Evolutionary conservation across 2,329 filamentous ascomycete species (phyloP).

Genomic region (Claviceps capensis): DNA sequence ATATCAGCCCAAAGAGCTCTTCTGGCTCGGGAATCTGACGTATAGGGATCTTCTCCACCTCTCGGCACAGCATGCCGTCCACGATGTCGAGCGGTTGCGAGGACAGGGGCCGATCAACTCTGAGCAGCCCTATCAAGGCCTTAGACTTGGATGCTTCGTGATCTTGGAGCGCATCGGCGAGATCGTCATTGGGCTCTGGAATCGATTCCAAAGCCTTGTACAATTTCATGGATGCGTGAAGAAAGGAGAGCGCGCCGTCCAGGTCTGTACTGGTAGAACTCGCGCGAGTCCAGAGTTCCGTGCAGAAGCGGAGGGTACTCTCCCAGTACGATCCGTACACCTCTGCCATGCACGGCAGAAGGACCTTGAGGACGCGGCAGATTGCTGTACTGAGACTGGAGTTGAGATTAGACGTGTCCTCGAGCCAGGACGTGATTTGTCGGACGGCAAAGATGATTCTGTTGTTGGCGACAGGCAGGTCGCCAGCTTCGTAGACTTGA

Average conservation of each 20-base stretch:
- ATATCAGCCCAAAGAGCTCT: constrained; percentile 62
- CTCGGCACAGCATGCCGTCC: constrained; percentile 58
- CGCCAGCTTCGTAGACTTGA: constrained; percentile 35
- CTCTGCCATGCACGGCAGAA: constrained; percentile 63
- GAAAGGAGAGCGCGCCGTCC: constrained; percentile 42
- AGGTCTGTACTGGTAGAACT: constrained; percentile 21
- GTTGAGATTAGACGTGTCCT: constrained; percentile 31
- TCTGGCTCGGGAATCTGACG: constrained; percentile 48
- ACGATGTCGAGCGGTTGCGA: constrained; percentile 62
- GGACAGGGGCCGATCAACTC: constrained; percentile 28
- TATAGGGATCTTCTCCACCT: constrained; percentile 50
- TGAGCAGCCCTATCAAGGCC: constrained; percentile 51
- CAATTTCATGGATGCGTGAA: constrained; percentile 62
- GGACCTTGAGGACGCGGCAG: constrained; percentile 40
- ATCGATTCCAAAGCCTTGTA: constrained; percentile 49
- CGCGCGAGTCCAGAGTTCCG: constrained; percentile 39
- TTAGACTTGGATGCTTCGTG: constrained; percentile 40
- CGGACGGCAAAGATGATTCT: constrained; percentile 72
- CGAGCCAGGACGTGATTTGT: constrained; percentile 60
- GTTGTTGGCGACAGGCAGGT: constrained; percentile 47
- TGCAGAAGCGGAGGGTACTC: constrained; percentile 44
- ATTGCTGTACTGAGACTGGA: constrained; percentile 33
- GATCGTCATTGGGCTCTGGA: constrained; percentile 70
- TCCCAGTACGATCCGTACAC: constrained; percentile 87
- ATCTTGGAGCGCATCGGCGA: constrained; percentile 58